Evolutionary conservation across 225 moss, liverwort and hornwort species (phyloP).

Genomic region (Physcomitrellopsis africana): DNA sequence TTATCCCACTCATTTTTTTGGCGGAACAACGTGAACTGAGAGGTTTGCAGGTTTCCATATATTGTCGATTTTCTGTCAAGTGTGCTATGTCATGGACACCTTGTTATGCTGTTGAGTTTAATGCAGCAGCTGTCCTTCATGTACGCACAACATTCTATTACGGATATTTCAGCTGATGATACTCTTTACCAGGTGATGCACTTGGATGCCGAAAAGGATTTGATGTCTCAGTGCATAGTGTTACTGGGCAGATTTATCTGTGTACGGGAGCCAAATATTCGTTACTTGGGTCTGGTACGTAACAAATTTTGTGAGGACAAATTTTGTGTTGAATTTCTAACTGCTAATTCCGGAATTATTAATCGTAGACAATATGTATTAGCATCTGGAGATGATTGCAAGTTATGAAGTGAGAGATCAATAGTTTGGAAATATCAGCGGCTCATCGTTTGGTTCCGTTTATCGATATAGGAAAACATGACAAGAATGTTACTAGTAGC

Average conservation of each 20-base stretch:
- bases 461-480: constrained; percentile 69
- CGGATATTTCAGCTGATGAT: background rate
- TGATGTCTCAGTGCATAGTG: constrained; percentile 81
- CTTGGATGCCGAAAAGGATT: constrained; percentile 81
- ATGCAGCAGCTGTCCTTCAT: background rate
- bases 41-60: too few species aligned
- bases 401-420: background rate
- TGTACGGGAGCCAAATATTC: constrained; percentile 79
- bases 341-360: too few species aligned
- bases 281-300: constrained; percentile 77
- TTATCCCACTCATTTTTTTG: too few species aligned
- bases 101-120: background rate
- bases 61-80: too few species aligned
- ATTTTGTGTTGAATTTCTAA: too few species aligned
- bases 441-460: background rate
- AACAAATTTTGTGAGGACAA: background rate
- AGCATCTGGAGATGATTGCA: too few species aligned
- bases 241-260: constrained; percentile 79
- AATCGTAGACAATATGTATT: too few species aligned
- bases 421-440: background rate
- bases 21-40: too few species aligned
- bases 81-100: too few species aligned
- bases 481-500: constrained; percentile 80
- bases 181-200: constrained; percentile 65
- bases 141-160: background rate